phyloP scores from a whole-genome alignment of 2,329 filamentous ascomycete species.

The Didymella lethalis region DNA sequence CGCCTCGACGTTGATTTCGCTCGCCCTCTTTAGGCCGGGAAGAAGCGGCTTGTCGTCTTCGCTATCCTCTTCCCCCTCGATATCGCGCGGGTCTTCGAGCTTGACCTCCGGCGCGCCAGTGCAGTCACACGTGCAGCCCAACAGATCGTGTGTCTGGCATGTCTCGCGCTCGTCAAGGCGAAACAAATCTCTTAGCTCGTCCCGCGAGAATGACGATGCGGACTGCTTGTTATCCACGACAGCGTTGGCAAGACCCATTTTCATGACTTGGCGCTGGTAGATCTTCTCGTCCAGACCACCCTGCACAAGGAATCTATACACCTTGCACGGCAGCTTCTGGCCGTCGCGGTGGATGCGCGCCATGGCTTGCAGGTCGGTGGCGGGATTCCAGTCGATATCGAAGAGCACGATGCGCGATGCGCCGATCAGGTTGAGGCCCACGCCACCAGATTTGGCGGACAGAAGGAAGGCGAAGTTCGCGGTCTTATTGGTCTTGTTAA shows the following conservation, averaged over 20 bases:
- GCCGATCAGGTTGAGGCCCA: slow-evolving; percentile 74
- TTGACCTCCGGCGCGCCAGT: slow-evolving; percentile 51
- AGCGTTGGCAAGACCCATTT: slow-evolving; percentile 73
- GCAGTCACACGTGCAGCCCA: slow-evolving; percentile 69
- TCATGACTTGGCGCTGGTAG: slow-evolving; percentile 75
- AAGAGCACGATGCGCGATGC: slow-evolving; percentile 75
- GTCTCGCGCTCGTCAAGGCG: slow-evolving; percentile 66
- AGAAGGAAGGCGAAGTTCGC: slow-evolving; percentile 73
- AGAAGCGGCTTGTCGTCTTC: slow-evolving; percentile 40
- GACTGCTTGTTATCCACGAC: slow-evolving; percentile 72
- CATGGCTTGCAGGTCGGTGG: slow-evolving; percentile 77
- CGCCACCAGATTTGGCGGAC: slow-evolving; percentile 75
- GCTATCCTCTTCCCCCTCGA: slow-evolving; percentile 33
- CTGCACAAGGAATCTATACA: slow-evolving; percentile 73
- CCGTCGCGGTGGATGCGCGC: slow-evolving; percentile 77
- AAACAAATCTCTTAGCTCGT: slow-evolving; percentile 73
- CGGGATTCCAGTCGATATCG: slow-evolving; percentile 79
- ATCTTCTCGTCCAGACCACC: slow-evolving; percentile 78
- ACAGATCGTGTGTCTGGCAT: slow-evolving; percentile 73
- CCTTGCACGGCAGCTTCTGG: slow-evolving; percentile 71
- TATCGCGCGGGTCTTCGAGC: slow-evolving; percentile 21
- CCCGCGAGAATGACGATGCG: slow-evolving; percentile 68
- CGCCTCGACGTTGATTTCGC: slow-evolving; percentile 56
- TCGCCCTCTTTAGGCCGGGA: slow-evolving; percentile 48
- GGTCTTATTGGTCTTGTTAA: slow-evolving; percentile 67